A percentile compares a stretch with the other conserved stretches of the same genome.
These are phyloP conservation scores for Rhazya stricta DNA, from an alignment of 257 asterid species.

Conservation along the genomic window DNA sequence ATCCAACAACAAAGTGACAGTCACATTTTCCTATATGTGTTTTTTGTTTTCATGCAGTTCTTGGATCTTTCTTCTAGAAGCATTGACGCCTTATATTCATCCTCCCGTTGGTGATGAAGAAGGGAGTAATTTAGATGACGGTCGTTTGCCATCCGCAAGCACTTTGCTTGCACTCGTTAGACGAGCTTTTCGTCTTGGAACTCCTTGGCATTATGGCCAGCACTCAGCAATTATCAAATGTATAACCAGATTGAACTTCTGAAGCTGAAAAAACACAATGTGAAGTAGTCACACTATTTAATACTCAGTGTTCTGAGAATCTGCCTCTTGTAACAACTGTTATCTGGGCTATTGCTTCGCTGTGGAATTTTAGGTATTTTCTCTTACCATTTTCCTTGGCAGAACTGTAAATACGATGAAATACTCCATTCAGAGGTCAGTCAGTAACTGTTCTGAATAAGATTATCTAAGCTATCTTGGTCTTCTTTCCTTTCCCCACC, in stretches of 20 bases:
- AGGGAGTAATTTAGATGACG: not conserved
- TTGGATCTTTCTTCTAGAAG: not conserved
- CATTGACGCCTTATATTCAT: not conserved
- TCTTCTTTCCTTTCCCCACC: not conserved
- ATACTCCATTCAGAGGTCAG: too few relatives aligned
- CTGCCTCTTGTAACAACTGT: not conserved
- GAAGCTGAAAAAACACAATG: not conserved
- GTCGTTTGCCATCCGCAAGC: not conserved
- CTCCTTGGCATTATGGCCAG: not conserved
- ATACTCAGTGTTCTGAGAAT: not conserved
- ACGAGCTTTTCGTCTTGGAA: not conserved
- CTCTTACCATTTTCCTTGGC: not conserved
- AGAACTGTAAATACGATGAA: too few relatives aligned
- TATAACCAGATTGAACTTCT: not conserved
- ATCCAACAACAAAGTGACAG: not conserved
- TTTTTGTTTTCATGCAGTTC: not conserved
- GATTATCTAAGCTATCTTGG: not conserved
- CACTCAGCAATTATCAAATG: not conserved
- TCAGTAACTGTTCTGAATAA: not conserved
- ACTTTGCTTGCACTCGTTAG: not conserved
- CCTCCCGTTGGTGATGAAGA: not conserved
- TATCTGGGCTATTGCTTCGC: not conserved
- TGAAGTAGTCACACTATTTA: too few relatives aligned
- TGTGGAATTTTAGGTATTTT: not conserved
- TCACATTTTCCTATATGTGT: not conserved